These are phyloP conservation scores for Silene vulgaris DNA, from an alignment of 179 eudicot species.

Conservation along the genomic window DNA sequence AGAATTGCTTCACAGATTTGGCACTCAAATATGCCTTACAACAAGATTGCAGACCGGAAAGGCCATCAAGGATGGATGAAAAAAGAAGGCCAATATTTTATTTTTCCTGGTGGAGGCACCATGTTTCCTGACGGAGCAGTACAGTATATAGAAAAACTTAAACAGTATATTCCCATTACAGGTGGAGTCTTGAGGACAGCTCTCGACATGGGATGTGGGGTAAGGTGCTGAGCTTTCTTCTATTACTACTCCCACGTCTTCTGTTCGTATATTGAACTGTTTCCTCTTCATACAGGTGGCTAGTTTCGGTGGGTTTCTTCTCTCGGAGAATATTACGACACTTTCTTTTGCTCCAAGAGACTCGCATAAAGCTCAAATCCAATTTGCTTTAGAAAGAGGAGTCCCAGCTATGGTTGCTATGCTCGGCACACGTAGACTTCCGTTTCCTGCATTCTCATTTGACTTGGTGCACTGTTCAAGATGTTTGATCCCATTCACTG, in stretches of 20 bases:
- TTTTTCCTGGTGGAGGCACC: constrained; percentile 96
- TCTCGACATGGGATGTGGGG: constrained; percentile 99
- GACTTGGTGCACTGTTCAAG: constrained; percentile 94
- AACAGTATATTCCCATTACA: constrained; percentile 73
- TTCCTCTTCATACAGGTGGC: constrained; percentile 60
- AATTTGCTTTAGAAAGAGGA: constrained; percentile 93
- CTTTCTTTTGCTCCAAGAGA: constrained; percentile 96
- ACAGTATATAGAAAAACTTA: constrained; percentile 81
- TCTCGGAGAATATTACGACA: constrained; percentile 60
- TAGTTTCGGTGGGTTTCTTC: constrained; percentile 86
- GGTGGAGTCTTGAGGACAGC: constrained; percentile 86
- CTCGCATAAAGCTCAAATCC: constrained; percentile 91
- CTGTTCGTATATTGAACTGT: neutral
- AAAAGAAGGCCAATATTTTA: constrained; percentile 72
- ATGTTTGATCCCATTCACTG: constrained; percentile 87
- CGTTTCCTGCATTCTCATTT: constrained; percentile 83
- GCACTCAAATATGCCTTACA: constrained; percentile 92
- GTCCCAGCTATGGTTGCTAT: constrained; percentile 88
- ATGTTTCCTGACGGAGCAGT: constrained; percentile 95
- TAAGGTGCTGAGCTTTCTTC: constrained; percentile 30
- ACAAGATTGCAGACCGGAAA: constrained; percentile 91
- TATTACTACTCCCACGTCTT: neutral
- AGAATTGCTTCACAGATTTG: constrained; percentile 58
- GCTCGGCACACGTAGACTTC: constrained; percentile 94
- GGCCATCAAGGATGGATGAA: constrained; percentile 99